Evolutionary conservation across 2,329 filamentous ascomycete species (phyloP), one percentile per base, ranked within the genome.

Genomic region (Venturiaceae sp.): DNA sequence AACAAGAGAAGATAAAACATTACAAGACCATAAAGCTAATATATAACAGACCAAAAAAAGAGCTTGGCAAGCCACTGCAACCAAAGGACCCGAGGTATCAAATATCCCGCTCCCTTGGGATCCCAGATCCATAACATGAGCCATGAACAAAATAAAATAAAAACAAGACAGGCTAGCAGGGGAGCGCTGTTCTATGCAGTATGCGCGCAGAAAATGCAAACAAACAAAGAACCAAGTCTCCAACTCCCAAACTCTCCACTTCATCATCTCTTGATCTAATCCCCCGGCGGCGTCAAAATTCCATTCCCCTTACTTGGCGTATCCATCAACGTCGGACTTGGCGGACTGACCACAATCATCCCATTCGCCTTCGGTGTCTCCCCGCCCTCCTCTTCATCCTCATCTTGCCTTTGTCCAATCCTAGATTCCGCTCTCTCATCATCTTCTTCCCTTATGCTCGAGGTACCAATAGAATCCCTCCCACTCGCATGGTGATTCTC

Each of bases 231-330:
- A 28, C 23, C 44, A n/a, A 50, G 30, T 8, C 19, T 8, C 19
- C 21, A 2, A 50, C 7, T 23, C 13, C 21, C 13, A 28, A 30
- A 23, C 13, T 9, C 11, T 1, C 7, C 30, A 30, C 13, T 2
- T 5, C 3, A 13, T 5, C n/a, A n/a, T 23, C 52, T 21, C 23
- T 3, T 34, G 9, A 36, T 8, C 23, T 19, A 53, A 36, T 53
- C 52, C 32, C 52, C 52, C n/a, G 52, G 52, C 30, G 52, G 52
- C 52, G 52, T 53, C 30, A 53, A 23, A 23, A 53, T 34, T 8
- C 52, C 52, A 23, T 37, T 23, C 3, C 13, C 14, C 32, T 37
- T 53, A 14, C 32, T 53, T 7, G 52, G 52, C 52, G 52, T 53
- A 37, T 9, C 23, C 21, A 23, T 32, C 44, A 30, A 11, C 13